These are phyloP conservation scores for Coemansia sp. DNA, from an alignment of 192 early-diverging fungal species.

Conservation along the genomic window DNA sequence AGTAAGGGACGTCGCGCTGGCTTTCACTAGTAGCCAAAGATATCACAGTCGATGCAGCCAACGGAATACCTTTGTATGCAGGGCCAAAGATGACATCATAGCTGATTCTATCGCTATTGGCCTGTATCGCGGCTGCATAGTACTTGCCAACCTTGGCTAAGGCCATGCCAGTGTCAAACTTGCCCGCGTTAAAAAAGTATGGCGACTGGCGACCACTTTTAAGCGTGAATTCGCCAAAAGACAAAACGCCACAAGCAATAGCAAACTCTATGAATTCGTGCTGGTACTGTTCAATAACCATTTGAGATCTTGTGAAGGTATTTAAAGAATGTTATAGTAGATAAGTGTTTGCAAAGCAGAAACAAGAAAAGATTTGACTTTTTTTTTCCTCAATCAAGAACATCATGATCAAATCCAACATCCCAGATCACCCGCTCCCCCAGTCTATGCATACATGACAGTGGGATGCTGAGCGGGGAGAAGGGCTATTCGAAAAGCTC, in stretches of 20 bases:
- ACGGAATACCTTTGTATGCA: slow-evolving; percentile 98
- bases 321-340: background rate
- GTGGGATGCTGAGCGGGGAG: too few relatives aligned
- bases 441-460: too few relatives aligned
- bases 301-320: background rate
- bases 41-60: slow-evolving; percentile 81
- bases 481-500: too few relatives aligned
- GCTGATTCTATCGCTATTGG: slow-evolving; percentile 60
- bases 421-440: too few relatives aligned
- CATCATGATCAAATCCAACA: too few relatives aligned
- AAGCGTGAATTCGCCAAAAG: slow-evolving; percentile 89
- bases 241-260: slow-evolving; percentile 79
- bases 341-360: background rate
- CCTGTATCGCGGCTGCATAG: slow-evolving; percentile 81
- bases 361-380: too few relatives aligned
- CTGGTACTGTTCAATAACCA: slow-evolving; percentile 68
- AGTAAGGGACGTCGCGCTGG: slow-evolving; percentile 72
- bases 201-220: slow-evolving; percentile 96
- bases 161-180: slow-evolving; percentile 88
- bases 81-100: slow-evolving; percentile 96
- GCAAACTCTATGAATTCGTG: slow-evolving; percentile 93
- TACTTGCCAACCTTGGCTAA: slow-evolving; percentile 81
- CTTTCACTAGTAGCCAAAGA: slow-evolving; percentile 59
- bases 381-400: too few relatives aligned
- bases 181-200: slow-evolving; percentile 98